Percentiles rank a stretch among this genome's conserved stretches.
Evolutionary conservation across 345 rosid species (phyloP).

Genomic region (Euphorbia tirucalli): DNA sequence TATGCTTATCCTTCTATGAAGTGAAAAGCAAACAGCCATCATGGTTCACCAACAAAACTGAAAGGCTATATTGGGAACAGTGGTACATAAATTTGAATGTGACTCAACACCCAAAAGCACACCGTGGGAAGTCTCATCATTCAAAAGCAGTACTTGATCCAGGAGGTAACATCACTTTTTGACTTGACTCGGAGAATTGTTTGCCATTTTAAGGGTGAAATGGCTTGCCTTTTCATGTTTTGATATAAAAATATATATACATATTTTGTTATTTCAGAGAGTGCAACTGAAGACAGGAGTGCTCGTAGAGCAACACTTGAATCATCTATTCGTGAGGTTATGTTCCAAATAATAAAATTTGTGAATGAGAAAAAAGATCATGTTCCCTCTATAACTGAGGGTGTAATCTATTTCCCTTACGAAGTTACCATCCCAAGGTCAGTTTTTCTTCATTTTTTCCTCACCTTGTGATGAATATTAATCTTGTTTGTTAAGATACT

Average conservation of each 20-base stretch:
- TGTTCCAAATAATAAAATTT: conserved; percentile 87
- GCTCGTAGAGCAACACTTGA: conserved; percentile 71
- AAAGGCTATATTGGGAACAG: conserved; percentile 77
- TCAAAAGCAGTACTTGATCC: conserved; percentile 60
- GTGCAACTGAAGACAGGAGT: conserved; percentile 56
- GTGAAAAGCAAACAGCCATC: conserved; percentile 78
- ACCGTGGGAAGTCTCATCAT: conserved; percentile 55
- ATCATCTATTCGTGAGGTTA: conserved; percentile 70
- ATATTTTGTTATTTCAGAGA: conserved; percentile 37
- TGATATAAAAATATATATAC: background rate
- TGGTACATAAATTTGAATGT: conserved; percentile 91
- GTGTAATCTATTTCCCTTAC: conserved; percentile 70
- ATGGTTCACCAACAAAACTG: conserved; percentile 79
- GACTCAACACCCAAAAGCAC: conserved; percentile 56
- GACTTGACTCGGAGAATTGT: background rate
- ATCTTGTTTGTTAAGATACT: background rate
- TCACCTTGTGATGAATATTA: background rate
- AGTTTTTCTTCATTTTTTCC: conserved; percentile 27
- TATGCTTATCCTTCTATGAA: conserved; percentile 90
- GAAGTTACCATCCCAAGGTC: conserved; percentile 88
- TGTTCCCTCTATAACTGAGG: conserved; percentile 80
- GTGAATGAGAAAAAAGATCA: conserved; percentile 96
- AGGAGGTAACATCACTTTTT: conserved; percentile 48
- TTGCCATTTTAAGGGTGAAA: background rate
- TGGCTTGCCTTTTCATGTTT: background rate